Percentiles rank a stretch among this genome's conserved stretches.
These are phyloP conservation scores for Psilocybe subaeruginosa DNA, from an alignment of 768 basidiomycete genomes.

Conservation along the genomic window DNA sequence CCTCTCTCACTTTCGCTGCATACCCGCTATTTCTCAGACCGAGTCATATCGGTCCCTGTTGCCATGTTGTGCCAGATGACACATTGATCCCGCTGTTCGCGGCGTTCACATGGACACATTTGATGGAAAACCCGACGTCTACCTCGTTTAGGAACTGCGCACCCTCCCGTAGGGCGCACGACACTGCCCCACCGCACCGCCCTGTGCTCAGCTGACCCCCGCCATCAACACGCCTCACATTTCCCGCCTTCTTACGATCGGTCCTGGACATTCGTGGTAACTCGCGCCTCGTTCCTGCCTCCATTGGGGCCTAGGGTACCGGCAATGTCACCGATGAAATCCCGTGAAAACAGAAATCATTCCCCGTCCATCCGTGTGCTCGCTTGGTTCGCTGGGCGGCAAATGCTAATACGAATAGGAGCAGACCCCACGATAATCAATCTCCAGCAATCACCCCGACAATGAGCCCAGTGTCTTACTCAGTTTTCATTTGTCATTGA, in stretches of 20 bases:
- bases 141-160: constrained; percentile 15
- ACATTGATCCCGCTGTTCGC: constrained; percentile 25
- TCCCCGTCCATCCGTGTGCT: not conserved
- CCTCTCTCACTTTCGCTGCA: not conserved
- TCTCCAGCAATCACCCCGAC: not conserved
- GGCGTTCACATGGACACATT: constrained; percentile 23
- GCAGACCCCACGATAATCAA: not conserved
- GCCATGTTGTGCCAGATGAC: constrained; percentile 24
- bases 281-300: not conserved
- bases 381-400: not conserved
- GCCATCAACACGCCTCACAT: not conserved
- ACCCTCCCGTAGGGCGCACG: constrained; percentile 15
- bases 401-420: too few species aligned
- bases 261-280: constrained; percentile 2
- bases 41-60: constrained; percentile 32
- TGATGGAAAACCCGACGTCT: constrained; percentile 20
- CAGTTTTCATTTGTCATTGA: not conserved
- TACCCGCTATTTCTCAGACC: constrained; percentile 24
- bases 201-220: constrained; percentile 10
- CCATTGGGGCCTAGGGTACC: constrained; percentile 14
- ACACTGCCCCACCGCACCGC: constrained; percentile 19
- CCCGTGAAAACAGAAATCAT: constrained; percentile 14
- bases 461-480: not conserved
- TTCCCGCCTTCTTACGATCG: constrained; percentile 2
- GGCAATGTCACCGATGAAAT: constrained; percentile 17